Evolutionary conservation across 148 eudicot species (phyloP).

Genomic region (Cornus kousa): DNA sequence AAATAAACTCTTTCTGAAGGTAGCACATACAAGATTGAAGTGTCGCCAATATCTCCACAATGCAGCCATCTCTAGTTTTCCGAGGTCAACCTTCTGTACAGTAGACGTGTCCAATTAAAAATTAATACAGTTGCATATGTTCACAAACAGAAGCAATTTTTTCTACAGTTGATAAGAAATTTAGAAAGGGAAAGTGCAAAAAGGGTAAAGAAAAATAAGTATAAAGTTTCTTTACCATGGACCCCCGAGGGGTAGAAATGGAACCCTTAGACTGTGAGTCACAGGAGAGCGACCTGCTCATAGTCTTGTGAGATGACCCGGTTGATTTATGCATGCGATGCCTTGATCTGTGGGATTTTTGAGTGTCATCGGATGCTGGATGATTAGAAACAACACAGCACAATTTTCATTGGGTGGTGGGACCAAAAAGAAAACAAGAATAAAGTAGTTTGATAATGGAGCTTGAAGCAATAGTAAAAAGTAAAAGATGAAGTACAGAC

Average conservation of each 20-base stretch:
- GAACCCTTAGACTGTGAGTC: constrained; percentile 59
- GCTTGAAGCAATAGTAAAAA: constrained; percentile 21
- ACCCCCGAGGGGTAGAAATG: constrained; percentile 31
- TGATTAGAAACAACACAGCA: constrained; percentile 19
- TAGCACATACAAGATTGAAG: constrained; percentile 62
- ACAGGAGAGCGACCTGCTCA: constrained; percentile 52
- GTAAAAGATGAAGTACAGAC: constrained; percentile 16
- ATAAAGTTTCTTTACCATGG: constrained; percentile 36
- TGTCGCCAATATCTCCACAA: constrained; percentile 70
- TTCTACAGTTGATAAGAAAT: background rate
- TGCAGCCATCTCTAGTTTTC: constrained; percentile 70
- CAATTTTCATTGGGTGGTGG: constrained; percentile 29
- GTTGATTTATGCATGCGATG: constrained; percentile 48
- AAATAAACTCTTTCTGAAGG: background rate
- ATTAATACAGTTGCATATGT: background rate
- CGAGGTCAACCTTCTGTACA: constrained; percentile 58
- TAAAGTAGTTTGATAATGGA: constrained; percentile 24
- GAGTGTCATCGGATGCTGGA: constrained; percentile 65
- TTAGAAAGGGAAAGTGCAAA: background rate
- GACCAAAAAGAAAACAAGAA: constrained; percentile 28
- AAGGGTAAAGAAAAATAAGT: constrained; percentile 4
- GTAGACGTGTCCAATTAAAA: background rate
- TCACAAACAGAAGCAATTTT: background rate
- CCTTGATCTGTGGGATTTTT: constrained; percentile 63
- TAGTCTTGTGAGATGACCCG: constrained; percentile 46